phyloP scores from a whole-genome alignment of 495 filamentous ascomycete genomes.

The Aspergillus hancockii region DNA sequence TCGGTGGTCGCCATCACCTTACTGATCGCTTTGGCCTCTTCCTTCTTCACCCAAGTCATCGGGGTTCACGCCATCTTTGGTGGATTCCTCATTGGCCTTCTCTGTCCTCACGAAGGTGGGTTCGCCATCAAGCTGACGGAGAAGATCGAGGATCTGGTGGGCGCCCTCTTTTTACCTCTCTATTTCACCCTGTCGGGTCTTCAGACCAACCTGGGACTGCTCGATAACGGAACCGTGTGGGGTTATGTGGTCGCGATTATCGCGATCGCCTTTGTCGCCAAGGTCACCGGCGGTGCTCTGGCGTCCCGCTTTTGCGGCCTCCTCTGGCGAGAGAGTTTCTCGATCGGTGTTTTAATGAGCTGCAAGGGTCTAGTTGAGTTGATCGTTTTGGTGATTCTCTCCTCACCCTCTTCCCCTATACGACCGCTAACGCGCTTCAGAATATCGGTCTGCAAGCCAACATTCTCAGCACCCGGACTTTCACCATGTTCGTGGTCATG shows the following conservation, averaged over 20 bases:
- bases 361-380: slow-evolving; percentile 96
- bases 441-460: slow-evolving; percentile 94
- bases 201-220: slow-evolving; percentile 82
- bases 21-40: slow-evolving; percentile 72
- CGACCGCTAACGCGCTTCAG: slow-evolving; percentile 44
- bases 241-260: slow-evolving; percentile 88
- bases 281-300: slow-evolving; percentile 81
- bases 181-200: slow-evolving; percentile 95
- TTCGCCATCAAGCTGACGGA: slow-evolving; percentile 95
- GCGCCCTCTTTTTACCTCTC: slow-evolving; percentile 85
- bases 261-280: slow-evolving; percentile 79
- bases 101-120: slow-evolving; percentile 91
- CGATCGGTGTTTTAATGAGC: slow-evolving; percentile 93
- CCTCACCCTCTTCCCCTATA: neutral
- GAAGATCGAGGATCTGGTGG: slow-evolving; percentile 92
- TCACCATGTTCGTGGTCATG: slow-evolving; percentile 99
- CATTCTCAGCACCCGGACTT: slow-evolving; percentile 83
- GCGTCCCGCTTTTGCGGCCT: slow-evolving; percentile 78
- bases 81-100: slow-evolving; percentile 82
- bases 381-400: slow-evolving; percentile 78
- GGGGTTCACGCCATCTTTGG: slow-evolving; percentile 92
- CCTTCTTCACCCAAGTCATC: slow-evolving; percentile 96
- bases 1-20: slow-evolving; percentile 81
- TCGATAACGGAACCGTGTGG: slow-evolving; percentile 85
- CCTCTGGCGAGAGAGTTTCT: slow-evolving; percentile 89